Base-by-base conservation (phyloP, 2,329 filamentous ascomycete species). In the Mycosphaerelloides madeirae region DNA sequence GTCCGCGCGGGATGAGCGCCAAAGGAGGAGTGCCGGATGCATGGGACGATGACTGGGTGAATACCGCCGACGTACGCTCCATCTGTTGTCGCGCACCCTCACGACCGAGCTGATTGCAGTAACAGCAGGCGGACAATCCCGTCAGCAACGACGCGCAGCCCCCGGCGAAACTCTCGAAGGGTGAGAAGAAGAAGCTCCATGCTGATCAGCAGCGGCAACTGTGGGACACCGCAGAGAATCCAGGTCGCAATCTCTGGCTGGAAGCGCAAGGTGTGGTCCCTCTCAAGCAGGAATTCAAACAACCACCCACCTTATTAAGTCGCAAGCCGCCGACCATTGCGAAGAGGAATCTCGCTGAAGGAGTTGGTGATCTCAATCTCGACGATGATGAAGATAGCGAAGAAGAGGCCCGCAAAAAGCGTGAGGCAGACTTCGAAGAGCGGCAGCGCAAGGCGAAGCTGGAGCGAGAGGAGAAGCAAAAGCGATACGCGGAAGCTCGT, bases 1-100 rank as follows among this genome's bases (percentile, higher is more conserved):
- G 22, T 25, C 22, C 22, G 5, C 22, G 22, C 40, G 46, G 53
- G 56, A 71, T 68, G 64, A 74, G 62, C 55, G 68, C 69, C 64
- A 69, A 73, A 57, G 53, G 56, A 37, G 67, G 66, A 16, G 66
- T 84, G 46, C 83, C 85, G 29, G 80, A 89, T 65, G 90, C 88
- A 15, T 96, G 91, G 91, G 88, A 91, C 53, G 83, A 95, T 58
- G 87, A 95, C 61, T 97, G 90, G 89, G 87, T 91, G 64, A 69
- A 73, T 5, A 78, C 85, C 62, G 87, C 85, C 45, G 88, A 95
- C 69, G 79, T 82, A 71, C 35, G 63, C 46, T 29, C 16, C 22
- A n/a, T 37, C 11, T 15, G 16, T 31, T 33, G 16, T 29, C 28
- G 20, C 18, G 22, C 22, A 25, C 5, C 22, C 9, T 25, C 22